Conservation (phyloP, 257 asterid genomes). For the Lavandula angustifolia region DNA sequence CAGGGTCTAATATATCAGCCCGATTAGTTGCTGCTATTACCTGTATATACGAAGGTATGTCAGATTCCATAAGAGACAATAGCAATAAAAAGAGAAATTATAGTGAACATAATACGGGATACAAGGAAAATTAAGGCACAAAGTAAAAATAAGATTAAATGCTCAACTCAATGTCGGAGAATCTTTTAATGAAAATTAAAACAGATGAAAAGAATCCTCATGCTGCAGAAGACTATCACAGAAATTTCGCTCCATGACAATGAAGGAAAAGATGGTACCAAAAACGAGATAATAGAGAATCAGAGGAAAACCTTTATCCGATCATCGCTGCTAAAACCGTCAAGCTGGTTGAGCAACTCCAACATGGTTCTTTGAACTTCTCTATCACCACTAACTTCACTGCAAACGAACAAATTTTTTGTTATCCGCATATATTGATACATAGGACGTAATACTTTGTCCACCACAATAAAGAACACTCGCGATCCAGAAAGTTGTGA, state of each 20-base stretch:
- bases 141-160: background rate
- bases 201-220: background rate
- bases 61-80: background rate
- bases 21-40: constrained; percentile 96
- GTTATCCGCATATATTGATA: constrained; percentile 18
- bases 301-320: constrained; percentile 60
- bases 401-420: constrained; percentile 39
- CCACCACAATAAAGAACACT: constrained; percentile 1
- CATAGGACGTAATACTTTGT: background rate
- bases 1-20: constrained; percentile 96
- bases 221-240: constrained; percentile 16
- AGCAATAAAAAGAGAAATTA: background rate
- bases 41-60: constrained; percentile 37
- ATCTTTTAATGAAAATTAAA: background rate
- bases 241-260: background rate
- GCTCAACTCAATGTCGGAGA: background rate
- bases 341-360: constrained; percentile 90
- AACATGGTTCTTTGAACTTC: constrained; percentile 94
- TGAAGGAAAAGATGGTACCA: background rate
- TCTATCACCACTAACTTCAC: constrained; percentile 93
- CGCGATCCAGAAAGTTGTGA: constrained; percentile 12
- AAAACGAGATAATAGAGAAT: background rate
- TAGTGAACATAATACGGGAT: background rate
- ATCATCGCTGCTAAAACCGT: constrained; percentile 94
- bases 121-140: background rate